phyloP scores from a whole-genome alignment of 805 yeast species.

The Starmerella apicola region DNA sequence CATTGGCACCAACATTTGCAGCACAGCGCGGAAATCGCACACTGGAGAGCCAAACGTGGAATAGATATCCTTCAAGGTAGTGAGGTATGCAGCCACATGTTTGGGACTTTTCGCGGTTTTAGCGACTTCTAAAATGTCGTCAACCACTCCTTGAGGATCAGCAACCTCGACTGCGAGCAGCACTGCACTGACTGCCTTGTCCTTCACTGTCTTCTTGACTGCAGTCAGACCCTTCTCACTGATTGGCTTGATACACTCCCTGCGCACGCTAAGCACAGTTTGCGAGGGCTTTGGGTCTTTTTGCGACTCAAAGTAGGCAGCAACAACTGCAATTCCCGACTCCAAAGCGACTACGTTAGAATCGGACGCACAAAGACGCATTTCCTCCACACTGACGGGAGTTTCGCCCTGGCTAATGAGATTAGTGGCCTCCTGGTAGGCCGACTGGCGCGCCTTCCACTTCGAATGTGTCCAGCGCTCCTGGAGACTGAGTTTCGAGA shows the following conservation, averaged over 20 bases:
- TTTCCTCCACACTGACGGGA: slow-evolving; percentile 13
- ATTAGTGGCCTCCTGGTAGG: slow-evolving; percentile 51
- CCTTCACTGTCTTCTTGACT: slow-evolving; percentile 60
- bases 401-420: background rate
- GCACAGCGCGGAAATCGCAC: slow-evolving; percentile 43
- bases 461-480: slow-evolving; percentile 54
- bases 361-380: slow-evolving; percentile 55
- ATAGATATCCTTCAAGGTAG: slow-evolving; percentile 45
- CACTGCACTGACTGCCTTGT: slow-evolving; percentile 49
- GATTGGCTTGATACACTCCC: slow-evolving; percentile 28
- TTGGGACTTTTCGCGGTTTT: slow-evolving; percentile 56
- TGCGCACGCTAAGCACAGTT: slow-evolving; percentile 21
- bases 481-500: no score
- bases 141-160: slow-evolving; percentile 42
- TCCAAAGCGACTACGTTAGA: slow-evolving; percentile 89
- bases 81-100: slow-evolving; percentile 54
- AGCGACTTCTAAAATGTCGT: slow-evolving; percentile 50
- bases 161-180: slow-evolving; percentile 55
- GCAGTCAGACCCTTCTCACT: slow-evolving; percentile 78
- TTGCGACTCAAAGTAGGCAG: slow-evolving; percentile 41
- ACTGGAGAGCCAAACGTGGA: slow-evolving; percentile 51
- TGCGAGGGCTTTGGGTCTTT: slow-evolving; percentile 27
- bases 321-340: slow-evolving; percentile 49
- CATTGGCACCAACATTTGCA: slow-evolving; percentile 50
- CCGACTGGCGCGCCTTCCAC: slow-evolving; percentile 82